phyloP scores from a whole-genome alignment of 2,329 filamentous ascomycete genomes.

The Colletotrichum simmondsii region DNA sequence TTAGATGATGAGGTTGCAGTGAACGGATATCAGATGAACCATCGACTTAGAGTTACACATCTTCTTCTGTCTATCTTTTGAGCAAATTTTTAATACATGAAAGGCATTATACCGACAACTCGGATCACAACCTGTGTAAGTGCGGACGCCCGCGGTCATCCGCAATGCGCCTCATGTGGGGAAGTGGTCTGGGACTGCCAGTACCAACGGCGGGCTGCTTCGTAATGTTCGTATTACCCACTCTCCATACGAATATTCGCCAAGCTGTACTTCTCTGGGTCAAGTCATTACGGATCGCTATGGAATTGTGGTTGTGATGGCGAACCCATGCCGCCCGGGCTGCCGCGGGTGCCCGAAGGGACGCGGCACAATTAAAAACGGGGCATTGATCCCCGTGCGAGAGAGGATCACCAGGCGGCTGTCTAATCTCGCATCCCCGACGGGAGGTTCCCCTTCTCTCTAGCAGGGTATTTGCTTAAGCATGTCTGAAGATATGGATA shows the following conservation, averaged over 20 bases:
- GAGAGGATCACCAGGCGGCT: neutral
- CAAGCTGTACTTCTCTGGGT: too few species aligned
- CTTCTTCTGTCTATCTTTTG: neutral
- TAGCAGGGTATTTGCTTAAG: neutral
- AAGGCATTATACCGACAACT: neutral
- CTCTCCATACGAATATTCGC: neutral
- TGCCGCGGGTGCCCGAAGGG: slow-evolving; percentile 23
- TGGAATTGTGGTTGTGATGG: neutral
- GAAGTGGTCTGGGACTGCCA: neutral
- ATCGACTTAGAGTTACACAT: neutral
- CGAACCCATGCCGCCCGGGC: neutral
- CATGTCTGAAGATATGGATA: neutral
- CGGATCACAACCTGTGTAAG: neutral
- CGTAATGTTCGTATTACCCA: neutral
- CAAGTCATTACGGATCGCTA: neutral
- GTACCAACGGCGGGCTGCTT: neutral
- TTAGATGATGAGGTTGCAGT: neutral
- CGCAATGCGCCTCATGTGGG: neutral
- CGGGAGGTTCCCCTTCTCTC: accelerated
- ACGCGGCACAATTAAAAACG: neutral
- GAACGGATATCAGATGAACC: neutral
- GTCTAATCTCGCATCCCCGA: neutral
- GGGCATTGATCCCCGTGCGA: neutral
- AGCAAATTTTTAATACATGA: neutral
- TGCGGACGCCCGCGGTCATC: slow-evolving; percentile 10